These are phyloP conservation scores for Monarda citriodora DNA, from an alignment of 305 asterid species.

Conservation along the genomic window DNA sequence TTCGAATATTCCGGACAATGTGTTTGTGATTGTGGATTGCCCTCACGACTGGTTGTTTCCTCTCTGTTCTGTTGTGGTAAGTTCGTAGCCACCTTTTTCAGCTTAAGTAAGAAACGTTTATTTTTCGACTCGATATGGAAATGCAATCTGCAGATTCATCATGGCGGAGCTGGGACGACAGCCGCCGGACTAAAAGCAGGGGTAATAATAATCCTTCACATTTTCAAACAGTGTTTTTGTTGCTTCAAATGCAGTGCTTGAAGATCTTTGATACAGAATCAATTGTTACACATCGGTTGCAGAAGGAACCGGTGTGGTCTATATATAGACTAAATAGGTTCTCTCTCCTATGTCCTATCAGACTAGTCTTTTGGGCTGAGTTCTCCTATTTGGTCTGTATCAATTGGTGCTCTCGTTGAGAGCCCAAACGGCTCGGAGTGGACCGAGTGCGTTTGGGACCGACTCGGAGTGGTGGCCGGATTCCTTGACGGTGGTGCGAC, in stretches of 20 bases:
- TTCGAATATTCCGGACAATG: slow-evolving; percentile 69
- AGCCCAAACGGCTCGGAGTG: no score
- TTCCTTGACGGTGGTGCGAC: no score
- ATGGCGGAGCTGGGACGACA: slow-evolving; percentile 99
- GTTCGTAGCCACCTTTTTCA: slow-evolving; percentile 23
- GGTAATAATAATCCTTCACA: slow-evolving; percentile 51
- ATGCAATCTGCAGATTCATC: slow-evolving; percentile 70
- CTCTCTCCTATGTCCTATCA: no score
- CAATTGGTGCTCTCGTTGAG: no score
- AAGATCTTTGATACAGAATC: no score
- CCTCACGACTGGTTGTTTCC: slow-evolving; percentile 99
- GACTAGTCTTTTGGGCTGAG: no score
- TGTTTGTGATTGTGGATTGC: slow-evolving; percentile 81
- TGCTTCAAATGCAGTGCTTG: background rate
- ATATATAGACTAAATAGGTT: no score
- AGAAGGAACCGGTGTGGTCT: no score
- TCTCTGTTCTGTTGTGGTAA: slow-evolving; percentile 96
- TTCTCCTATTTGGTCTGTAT: no score
- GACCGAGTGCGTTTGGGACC: no score
- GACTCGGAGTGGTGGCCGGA: no score
- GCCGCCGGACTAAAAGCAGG: slow-evolving; percentile 97
- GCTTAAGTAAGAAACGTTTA: background rate
- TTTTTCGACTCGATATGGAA: slow-evolving; percentile 8
- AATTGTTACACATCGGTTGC: no score
- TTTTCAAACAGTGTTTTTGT: background rate